A percentile compares a stretch with the other conserved stretches of the same genome.
Evolutionary conservation across 164 flowering plant genomes (phyloP).

Genomic region (Vitis vinifera): DNA sequence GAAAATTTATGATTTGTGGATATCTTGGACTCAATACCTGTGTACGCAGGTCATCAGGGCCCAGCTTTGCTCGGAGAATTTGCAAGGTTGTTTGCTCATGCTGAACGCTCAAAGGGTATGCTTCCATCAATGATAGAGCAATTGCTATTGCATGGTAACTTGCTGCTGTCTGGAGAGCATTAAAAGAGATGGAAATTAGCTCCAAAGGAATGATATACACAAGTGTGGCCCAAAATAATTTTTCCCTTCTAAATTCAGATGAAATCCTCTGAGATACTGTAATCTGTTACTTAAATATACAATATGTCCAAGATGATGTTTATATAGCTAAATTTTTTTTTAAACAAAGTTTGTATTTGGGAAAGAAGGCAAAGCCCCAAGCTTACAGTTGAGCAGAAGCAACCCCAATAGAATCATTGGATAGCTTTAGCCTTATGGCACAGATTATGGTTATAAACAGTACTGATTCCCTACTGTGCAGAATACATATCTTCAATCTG

Average conservation of each 20-base stretch:
- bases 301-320: not conserved
- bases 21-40: constrained; percentile 40
- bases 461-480: not conserved
- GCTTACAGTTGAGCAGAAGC: no score
- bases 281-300: not conserved
- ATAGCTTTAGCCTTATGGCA: not conserved
- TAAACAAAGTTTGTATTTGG: not conserved
- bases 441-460: not conserved
- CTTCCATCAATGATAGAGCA: constrained; percentile 99
- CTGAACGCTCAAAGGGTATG: constrained; percentile 97
- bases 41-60: constrained; percentile 78
- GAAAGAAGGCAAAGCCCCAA: not conserved
- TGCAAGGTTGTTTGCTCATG: constrained; percentile 98
- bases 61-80: constrained; percentile 88
- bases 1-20: not conserved
- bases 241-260: no score
- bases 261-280: not conserved
- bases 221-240: no score
- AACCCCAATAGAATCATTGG: not conserved
- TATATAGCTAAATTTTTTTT: not conserved
- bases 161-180: constrained; percentile 85
- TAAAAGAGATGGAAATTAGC: constrained; percentile 10
- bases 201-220: not conserved
- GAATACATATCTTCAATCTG: not conserved
- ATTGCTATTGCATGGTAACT: constrained; percentile 99